Percentiles rank a stretch among this genome's conserved stretches.
Conservation (phyloP, 805 yeast genomes). For the Schwanniomyces occidentalis region DNA sequence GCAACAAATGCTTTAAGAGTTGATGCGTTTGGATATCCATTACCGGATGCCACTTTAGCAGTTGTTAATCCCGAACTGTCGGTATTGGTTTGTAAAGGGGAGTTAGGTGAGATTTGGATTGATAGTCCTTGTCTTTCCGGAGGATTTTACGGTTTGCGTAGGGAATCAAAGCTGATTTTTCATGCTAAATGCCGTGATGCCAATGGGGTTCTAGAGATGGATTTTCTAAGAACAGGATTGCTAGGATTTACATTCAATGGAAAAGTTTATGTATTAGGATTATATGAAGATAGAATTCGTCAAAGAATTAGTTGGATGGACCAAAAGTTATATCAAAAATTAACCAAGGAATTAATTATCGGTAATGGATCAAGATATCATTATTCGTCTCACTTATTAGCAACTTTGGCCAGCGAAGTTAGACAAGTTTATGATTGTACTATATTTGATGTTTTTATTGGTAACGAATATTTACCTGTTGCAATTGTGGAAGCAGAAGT, state of each 20-base stretch:
- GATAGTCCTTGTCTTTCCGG: slow-evolving; percentile 90
- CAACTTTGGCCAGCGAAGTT: slow-evolving; percentile 78
- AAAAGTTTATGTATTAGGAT: slow-evolving; percentile 82
- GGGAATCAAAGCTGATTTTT: slow-evolving; percentile 68
- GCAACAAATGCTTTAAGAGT: slow-evolving; percentile 54
- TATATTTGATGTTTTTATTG: slow-evolving; percentile 80
- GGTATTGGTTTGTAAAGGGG: slow-evolving; percentile 67
- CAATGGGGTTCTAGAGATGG: slow-evolving; percentile 67
- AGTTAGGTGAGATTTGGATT: slow-evolving; percentile 97
- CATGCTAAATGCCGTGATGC: slow-evolving; percentile 80
- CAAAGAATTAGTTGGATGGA: slow-evolving; percentile 73
- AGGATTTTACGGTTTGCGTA: slow-evolving; percentile 76
- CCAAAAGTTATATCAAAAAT: slow-evolving; percentile 36
- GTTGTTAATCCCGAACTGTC: slow-evolving; percentile 92
- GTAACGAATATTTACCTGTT: slow-evolving; percentile 80
- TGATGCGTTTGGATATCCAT: slow-evolving; percentile 91
- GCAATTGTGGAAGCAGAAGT: slow-evolving; percentile 77
- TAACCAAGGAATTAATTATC: slow-evolving; percentile 30
- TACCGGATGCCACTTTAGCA: slow-evolving; percentile 92
- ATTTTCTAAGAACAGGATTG: slow-evolving; percentile 85
- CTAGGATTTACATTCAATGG: slow-evolving; percentile 88
- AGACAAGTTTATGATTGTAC: slow-evolving; percentile 86
- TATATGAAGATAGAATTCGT: slow-evolving; percentile 87
- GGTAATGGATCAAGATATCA: slow-evolving; percentile 58
- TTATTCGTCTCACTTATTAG: slow-evolving; percentile 84